Percentiles rank a stretch among this genome's conserved stretches.
phyloP scores from a whole-genome alignment of 352 stramenopile species.

The Phytophthora crassamura region DNA sequence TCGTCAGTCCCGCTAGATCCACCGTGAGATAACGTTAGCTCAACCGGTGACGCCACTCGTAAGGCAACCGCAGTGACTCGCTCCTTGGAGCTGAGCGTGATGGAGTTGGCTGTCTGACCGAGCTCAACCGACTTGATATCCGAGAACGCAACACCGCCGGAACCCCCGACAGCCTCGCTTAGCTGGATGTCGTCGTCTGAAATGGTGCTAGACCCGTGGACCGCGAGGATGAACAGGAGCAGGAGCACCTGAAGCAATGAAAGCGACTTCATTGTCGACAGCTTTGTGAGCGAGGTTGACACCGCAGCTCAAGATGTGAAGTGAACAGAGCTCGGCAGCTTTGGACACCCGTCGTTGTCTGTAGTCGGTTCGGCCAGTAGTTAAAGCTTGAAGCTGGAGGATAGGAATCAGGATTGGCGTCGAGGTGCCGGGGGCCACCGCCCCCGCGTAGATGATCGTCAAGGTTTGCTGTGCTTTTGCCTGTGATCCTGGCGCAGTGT shows the following conservation, averaged over 20 bases:
- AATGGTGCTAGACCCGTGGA: constrained; percentile 9
- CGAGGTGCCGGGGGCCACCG: background rate
- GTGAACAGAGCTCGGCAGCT: background rate
- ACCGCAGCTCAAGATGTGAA: background rate
- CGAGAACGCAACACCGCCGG: constrained; percentile 34
- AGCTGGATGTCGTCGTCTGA: constrained; percentile 42
- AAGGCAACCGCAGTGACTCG: constrained; percentile 26
- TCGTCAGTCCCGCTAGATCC: constrained; percentile 28
- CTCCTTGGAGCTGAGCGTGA: constrained; percentile 30
- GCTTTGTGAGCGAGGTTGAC: no score
- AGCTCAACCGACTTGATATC: constrained; percentile 33
- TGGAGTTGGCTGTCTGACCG: constrained; percentile 22
- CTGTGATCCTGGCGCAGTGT: no score
- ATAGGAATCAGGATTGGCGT: constrained; percentile 34
- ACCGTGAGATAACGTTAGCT: constrained; percentile 31
- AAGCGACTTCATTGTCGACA: constrained; percentile 11
- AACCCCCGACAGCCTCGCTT: constrained; percentile 32
- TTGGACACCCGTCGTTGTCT: background rate
- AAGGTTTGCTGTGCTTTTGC: no score
- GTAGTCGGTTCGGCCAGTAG: constrained; percentile 16
- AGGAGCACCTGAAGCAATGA: constrained; percentile 17
- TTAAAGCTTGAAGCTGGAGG: constrained; percentile 19
- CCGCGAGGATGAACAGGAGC: constrained; percentile 16
- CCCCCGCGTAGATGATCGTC: no score
- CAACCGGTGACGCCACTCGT: constrained; percentile 13